Evolutionary conservation across 1,139 yeast species (phyloP).

Genomic region (Pichia sp.): DNA sequence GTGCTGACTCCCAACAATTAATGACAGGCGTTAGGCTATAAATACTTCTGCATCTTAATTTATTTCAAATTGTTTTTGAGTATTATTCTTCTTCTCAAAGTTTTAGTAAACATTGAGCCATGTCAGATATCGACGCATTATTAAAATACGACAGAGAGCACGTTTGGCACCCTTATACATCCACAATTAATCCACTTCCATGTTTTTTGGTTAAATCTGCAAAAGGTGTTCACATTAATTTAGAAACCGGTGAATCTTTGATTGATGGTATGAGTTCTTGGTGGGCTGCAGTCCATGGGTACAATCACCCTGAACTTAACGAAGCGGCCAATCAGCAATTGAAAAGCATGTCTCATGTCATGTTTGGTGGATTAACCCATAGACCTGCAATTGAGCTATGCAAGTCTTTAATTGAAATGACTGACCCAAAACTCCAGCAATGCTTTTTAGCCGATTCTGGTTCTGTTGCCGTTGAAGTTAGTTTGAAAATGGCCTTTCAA

Average conservation of each 20-base stretch:
- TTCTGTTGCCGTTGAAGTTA: slow-evolving; percentile 44
- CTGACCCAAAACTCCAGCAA: slow-evolving; percentile 20
- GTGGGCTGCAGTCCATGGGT: slow-evolving; percentile 30
- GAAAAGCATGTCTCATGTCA: slow-evolving; percentile 24
- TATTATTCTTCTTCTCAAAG: too few relatives aligned
- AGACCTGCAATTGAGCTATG: slow-evolving; percentile 24
- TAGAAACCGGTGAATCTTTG: slow-evolving; percentile 16
- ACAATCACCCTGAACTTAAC: slow-evolving; percentile 24
- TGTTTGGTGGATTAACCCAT: slow-evolving; percentile 30
- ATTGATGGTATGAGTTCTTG: slow-evolving; percentile 30
- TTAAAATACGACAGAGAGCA: slow-evolving; percentile 23
- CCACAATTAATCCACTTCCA: slow-evolving; percentile 22
- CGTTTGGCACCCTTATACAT: slow-evolving; percentile 29
- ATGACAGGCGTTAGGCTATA: too few relatives aligned
- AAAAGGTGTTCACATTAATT: slow-evolving; percentile 18
- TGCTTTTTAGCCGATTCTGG: slow-evolving; percentile 36
- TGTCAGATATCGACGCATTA: slow-evolving; percentile 3
- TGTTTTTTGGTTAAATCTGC: slow-evolving; percentile 26
- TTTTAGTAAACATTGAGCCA: too few relatives aligned
- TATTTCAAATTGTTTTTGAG: too few relatives aligned
- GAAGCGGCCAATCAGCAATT: slow-evolving; percentile 23
- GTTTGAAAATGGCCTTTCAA: slow-evolving; percentile 45
- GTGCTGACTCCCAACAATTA: too few relatives aligned
- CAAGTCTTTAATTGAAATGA: slow-evolving; percentile 18
- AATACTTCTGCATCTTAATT: too few relatives aligned